phyloP scores from a whole-genome alignment of 2,329 filamentous ascomycete species.

The Diaporthe amygdali region DNA sequence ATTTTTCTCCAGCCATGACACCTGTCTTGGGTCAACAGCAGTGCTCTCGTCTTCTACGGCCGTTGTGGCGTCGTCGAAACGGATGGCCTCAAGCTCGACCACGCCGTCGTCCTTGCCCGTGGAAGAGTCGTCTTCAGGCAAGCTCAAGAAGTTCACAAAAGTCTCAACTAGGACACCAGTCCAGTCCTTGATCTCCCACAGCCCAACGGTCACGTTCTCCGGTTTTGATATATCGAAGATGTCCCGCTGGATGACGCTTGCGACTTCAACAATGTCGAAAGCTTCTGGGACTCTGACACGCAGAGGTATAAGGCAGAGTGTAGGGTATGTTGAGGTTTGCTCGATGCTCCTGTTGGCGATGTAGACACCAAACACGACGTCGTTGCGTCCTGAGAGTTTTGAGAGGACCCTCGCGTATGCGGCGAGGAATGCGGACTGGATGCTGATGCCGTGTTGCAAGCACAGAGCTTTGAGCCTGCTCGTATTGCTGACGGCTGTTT shows the following conservation, averaged over 20 bases:
- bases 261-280: conserved; percentile 52
- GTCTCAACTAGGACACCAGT: conserved; percentile 72
- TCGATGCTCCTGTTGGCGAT: conserved; percentile 74
- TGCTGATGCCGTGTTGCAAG: conserved; percentile 61
- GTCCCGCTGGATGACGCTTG: conserved; percentile 70
- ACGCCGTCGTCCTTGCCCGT: neutral
- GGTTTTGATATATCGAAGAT: conserved; percentile 63
- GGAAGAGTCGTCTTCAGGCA: conserved; percentile 40
- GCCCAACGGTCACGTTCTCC: conserved; percentile 61
- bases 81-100: neutral
- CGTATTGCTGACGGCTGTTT: conserved; percentile 49
- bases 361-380: conserved; percentile 78
- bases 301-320: conserved; percentile 80
- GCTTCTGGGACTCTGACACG: conserved; percentile 48
- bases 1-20: conserved; percentile 32
- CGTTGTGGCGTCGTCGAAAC: conserved; percentile 10
- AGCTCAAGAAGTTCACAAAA: conserved; percentile 81
- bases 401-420: conserved; percentile 61
- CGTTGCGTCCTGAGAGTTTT: conserved; percentile 26
- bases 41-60: neutral
- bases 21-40: neutral
- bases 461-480: conserved; percentile 41
- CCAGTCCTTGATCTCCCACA: conserved; percentile 78
- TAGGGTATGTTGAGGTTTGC: conserved; percentile 66
- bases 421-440: conserved; percentile 80